Conservation (phyloP, 2,329 filamentous ascomycete genomes). For the Scedosporium aurantiacum region DNA sequence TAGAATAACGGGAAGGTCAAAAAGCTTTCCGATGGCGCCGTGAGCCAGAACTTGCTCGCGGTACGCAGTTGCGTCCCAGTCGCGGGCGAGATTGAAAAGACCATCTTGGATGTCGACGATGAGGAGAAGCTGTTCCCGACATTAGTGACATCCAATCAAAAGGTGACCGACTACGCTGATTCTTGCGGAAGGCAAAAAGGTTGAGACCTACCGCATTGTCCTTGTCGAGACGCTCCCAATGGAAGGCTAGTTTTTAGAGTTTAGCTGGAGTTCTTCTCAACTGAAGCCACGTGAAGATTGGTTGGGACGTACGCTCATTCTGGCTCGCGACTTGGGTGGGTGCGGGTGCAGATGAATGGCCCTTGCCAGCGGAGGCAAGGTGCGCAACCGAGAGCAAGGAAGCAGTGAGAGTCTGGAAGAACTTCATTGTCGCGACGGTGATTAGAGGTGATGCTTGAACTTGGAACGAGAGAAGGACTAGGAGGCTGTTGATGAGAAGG, state of each 20-base stretch:
- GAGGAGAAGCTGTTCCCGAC: slow-evolving; percentile 19
- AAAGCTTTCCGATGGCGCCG: slow-evolving; percentile 53
- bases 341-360: too few relatives aligned
- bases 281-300: too few relatives aligned
- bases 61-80: slow-evolving; percentile 56
- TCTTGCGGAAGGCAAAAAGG: neutral
- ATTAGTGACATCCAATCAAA: neutral
- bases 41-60: slow-evolving; percentile 58
- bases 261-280: too few relatives aligned
- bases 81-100: slow-evolving; percentile 38
- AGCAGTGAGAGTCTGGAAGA: too few relatives aligned
- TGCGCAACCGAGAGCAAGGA: too few relatives aligned
- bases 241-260: slow-evolving; percentile 7
- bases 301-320: too few relatives aligned
- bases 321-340: too few relatives aligned
- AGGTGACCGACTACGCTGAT: neutral
- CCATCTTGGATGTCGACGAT: slow-evolving; percentile 27
- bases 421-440: too few relatives aligned
- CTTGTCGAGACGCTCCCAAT: slow-evolving; percentile 24
- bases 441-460: too few relatives aligned
- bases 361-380: too few relatives aligned
- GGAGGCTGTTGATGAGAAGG: too few relatives aligned
- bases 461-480: too few relatives aligned
- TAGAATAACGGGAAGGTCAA: slow-evolving; percentile 57
- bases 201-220: slow-evolving; percentile 15